A percentile compares a stretch with the other conserved stretches of the same genome.
phyloP scores from a whole-genome alignment of 768 basidiomycete species.

The Boletus coccyginus region DNA sequence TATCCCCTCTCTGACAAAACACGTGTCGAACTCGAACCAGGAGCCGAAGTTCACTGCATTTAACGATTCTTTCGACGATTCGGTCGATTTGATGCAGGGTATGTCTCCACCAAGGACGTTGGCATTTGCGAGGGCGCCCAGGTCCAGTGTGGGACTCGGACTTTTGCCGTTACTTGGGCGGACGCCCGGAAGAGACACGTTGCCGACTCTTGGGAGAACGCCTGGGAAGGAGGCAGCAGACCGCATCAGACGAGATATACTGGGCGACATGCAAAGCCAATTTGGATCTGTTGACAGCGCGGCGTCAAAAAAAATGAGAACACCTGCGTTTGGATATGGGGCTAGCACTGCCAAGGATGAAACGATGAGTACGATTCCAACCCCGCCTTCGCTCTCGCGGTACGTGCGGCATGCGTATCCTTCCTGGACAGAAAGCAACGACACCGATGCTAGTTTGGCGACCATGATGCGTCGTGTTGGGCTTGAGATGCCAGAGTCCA shows the following conservation, averaged over 20 bases:
- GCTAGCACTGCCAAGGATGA: constrained; percentile 41
- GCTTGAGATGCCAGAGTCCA: constrained; percentile 40
- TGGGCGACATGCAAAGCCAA: constrained; percentile 51
- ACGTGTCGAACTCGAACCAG: constrained; percentile 39
- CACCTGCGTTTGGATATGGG: constrained; percentile 29
- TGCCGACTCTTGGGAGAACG: constrained; percentile 52
- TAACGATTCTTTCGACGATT: constrained; percentile 37
- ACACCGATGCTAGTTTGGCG: constrained; percentile 58
- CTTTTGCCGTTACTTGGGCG: constrained; percentile 43
- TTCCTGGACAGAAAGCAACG: constrained; percentile 40
- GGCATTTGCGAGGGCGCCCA: constrained; percentile 45
- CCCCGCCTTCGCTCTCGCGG: constrained; percentile 69
- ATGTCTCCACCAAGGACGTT: constrained; percentile 56
- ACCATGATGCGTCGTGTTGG: constrained; percentile 68
- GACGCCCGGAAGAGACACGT: constrained; percentile 62
- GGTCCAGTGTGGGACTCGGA: constrained; percentile 32
- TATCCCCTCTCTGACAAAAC: constrained; percentile 50
- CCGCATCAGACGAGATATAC: constrained; percentile 62
- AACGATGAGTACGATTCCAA: constrained; percentile 66
- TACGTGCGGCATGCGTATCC: constrained; percentile 48
- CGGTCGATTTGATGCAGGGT: constrained; percentile 37
- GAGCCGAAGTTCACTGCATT: constrained; percentile 35
- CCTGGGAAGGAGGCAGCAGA: constrained; percentile 71
- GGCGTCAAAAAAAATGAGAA: constrained; percentile 21
- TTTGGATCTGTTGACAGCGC: constrained; percentile 14